A percentile compares a stretch with the other conserved stretches of the same genome.
These are phyloP conservation scores for Ogataea methanolica DNA, from an alignment of 805 yeast species.

Conservation along the genomic window DNA sequence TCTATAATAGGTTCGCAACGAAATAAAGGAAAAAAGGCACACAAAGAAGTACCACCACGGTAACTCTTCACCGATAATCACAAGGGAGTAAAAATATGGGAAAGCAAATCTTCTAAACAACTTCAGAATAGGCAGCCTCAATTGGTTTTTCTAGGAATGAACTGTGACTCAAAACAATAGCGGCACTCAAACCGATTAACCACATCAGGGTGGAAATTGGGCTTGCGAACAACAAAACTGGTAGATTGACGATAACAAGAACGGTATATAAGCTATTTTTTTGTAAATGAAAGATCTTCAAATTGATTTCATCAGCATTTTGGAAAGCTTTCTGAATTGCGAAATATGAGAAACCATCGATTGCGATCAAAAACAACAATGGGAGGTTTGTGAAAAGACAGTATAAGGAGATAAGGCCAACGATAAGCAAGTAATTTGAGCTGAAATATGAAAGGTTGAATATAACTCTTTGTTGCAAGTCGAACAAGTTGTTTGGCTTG, in stretches of 20 bases:
- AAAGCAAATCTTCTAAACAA: conserved; percentile 23
- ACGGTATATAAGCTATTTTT: conserved; percentile 83
- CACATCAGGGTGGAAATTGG: conserved; percentile 88
- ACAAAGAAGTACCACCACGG: too few species aligned
- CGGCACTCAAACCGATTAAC: conserved; percentile 84
- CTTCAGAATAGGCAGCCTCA: conserved; percentile 87
- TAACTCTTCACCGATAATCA: not conserved
- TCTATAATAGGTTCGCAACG: too few species aligned
- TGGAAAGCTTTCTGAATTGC: conserved; percentile 35
- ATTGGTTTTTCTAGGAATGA: conserved; percentile 91
- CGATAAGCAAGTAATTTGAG: conserved; percentile 75
- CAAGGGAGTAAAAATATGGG: not conserved
- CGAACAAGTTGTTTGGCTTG: conserved; percentile 79
- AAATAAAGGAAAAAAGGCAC: too few species aligned
- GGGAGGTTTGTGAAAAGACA: conserved; percentile 79
- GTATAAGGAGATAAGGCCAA: conserved; percentile 64
- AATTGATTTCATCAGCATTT: conserved; percentile 20
- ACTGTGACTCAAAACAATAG: conserved; percentile 80
- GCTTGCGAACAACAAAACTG: conserved; percentile 63
- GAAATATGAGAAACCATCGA: conserved; percentile 36
- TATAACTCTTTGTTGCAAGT: conserved; percentile 75
- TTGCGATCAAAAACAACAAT: conserved; percentile 67
- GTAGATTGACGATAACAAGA: conserved; percentile 58
- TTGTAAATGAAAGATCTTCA: conserved; percentile 55
- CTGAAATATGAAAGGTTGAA: conserved; percentile 83